Percentiles rank a stretch among this genome's conserved stretches.
These are phyloP conservation scores for Aristolochia californica DNA, from an alignment of 164 flowering plant genomes.

Conservation along the genomic window DNA sequence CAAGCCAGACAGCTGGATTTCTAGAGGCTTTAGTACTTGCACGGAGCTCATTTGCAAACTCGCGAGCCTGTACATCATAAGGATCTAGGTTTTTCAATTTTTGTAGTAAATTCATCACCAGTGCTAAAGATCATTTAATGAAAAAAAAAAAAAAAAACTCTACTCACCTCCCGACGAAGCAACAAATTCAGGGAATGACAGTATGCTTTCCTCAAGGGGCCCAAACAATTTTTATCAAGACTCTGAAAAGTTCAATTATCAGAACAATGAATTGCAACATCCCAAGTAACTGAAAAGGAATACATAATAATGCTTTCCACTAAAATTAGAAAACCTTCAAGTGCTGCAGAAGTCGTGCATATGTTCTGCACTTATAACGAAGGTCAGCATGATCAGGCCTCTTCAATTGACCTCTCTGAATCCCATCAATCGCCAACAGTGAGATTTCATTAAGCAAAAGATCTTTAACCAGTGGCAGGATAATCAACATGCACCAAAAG, in stretches of 20 bases:
- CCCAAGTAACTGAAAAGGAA: background rate
- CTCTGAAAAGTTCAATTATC: constrained; percentile 34
- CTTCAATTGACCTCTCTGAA: constrained; percentile 93
- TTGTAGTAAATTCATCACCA: no score
- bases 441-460: constrained; percentile 2
- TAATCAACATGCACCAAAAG: constrained; percentile 2
- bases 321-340: constrained; percentile 51
- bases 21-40: constrained; percentile 92
- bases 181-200: constrained; percentile 92
- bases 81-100: background rate
- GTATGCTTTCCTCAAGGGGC: constrained; percentile 90
- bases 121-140: no score
- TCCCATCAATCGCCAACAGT: constrained; percentile 3
- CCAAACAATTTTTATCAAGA: constrained; percentile 89
- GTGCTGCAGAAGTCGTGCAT: constrained; percentile 97
- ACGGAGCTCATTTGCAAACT: constrained; percentile 98
- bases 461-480: background rate
- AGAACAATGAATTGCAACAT: constrained; percentile 1
- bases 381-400: constrained; percentile 99
- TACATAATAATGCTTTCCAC: background rate
- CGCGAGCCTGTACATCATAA: constrained; percentile 68
- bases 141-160: no score
- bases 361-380: constrained; percentile 96
- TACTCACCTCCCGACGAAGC: constrained; percentile 89
- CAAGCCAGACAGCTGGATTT: constrained; percentile 91